Evolutionary conservation across 108 stramenopile species (phyloP).

Genomic region (Pseudonitzschia pungens): DNA sequence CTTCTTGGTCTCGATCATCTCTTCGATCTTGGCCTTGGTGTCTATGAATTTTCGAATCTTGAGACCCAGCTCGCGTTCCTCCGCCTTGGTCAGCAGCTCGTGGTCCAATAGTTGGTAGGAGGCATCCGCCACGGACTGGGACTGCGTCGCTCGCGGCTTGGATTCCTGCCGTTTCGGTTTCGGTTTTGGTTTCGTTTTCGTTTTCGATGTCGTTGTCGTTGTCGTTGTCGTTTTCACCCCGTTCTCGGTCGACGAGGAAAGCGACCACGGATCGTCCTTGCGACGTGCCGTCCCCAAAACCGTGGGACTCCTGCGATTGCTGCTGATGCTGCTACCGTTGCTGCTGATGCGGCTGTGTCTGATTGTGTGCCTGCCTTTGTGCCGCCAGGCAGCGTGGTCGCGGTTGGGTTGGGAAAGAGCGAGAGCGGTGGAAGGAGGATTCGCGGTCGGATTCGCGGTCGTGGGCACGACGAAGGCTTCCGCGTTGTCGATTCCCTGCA

Average conservation of each 20-base stretch:
- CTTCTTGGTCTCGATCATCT: slow-evolving; percentile 33
- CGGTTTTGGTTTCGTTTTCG: background rate
- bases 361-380: no score
- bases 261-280: background rate
- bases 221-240: background rate
- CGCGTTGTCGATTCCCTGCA: background rate
- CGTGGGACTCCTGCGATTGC: no score
- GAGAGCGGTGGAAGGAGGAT: no score
- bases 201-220: background rate
- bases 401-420: background rate
- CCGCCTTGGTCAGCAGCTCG: slow-evolving; percentile 57
- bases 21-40: slow-evolving; percentile 42
- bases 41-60: slow-evolving; percentile 43
- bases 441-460: background rate
- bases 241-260: background rate
- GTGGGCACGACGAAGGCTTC: background rate
- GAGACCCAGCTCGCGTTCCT: slow-evolving; percentile 56
- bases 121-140: background rate
- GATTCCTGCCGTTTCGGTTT: slow-evolving; percentile 17
- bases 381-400: no score
- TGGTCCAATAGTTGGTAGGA: slow-evolving; percentile 44
- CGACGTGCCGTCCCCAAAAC: background rate
- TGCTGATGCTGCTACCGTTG: no score
- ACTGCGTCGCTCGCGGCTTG: background rate
- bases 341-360: no score